Base-by-base conservation (phyloP, 1,139 yeast species). In the Wickerhamiella infanticola region DNA sequence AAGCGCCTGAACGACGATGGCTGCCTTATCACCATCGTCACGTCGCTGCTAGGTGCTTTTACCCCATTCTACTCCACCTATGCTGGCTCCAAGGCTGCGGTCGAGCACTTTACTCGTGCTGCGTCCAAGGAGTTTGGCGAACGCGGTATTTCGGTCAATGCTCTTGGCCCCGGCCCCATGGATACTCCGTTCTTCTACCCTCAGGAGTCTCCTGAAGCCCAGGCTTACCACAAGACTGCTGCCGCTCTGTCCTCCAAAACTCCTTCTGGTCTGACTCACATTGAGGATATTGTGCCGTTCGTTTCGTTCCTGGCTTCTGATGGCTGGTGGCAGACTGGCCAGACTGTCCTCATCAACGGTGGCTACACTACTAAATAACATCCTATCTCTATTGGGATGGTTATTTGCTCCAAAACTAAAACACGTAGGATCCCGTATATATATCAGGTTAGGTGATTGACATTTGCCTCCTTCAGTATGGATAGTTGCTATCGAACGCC, bases 131-230 rank as follows among this genome's bases (percentile, higher is more conserved):
- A 77, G 57, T 66, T 74, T 49, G 65, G 63, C 29, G 59, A 64
- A 24, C 69, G 64, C 53, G 67, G 69, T 8, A 72, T 77, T 49
- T 66, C 75, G 8, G 79, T 73, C 54, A 75, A 73, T 55, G 67
- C 72, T 55, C 74, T 77, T 49, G 80, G 81, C 3, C 83, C 82
- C 43, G 83, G 82, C 42, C 82, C 83, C 41, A 77, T 77, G 81
- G 81, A 77, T 56, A 77, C 82, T 25, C 81, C 81, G 47, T 77
- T 77, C 64, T 70, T 77, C 58, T 76, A 76, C 54, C 74, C 75
- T 24, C 79, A 75, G 61, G 83, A 78, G 60, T 65, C 68, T 25
- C 62, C 67, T 27, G 74, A 68, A 25, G 71, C 73, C 49, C 68
- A 77, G 45, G 77, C 64, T 35, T 78, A 63, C 61, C 74, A 71